These are phyloP conservation scores for Gracilaria caudata DNA, from an alignment of 23 red algal species.

Conservation along the genomic window DNA sequence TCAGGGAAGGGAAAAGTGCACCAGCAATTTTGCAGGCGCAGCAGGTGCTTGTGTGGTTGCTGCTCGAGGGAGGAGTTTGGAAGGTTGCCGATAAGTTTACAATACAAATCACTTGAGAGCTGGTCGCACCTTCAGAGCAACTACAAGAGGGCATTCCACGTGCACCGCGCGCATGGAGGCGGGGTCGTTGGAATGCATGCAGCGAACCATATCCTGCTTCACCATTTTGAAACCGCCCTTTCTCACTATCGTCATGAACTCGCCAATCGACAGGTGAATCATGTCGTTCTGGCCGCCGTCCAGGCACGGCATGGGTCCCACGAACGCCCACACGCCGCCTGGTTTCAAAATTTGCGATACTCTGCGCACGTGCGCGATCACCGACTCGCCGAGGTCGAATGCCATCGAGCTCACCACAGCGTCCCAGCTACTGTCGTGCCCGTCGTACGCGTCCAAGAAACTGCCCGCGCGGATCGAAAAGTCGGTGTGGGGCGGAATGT, in stretches of 20 bases:
- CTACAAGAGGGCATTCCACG: conserved; percentile 58
- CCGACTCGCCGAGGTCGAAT: conserved; percentile 68
- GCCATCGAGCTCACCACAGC: conserved; percentile 74
- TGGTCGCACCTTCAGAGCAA: conserved; percentile 73
- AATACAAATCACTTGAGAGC: conserved; percentile 9
- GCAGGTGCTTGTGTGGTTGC: too few species aligned
- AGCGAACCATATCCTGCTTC: conserved; percentile 34
- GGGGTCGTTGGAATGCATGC: conserved; percentile 50
- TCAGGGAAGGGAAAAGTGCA: too few species aligned
- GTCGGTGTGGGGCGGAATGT: conserved; percentile 58
- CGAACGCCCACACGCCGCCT: conserved; percentile 69
- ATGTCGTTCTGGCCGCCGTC: conserved; percentile 46
- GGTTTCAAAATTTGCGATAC: conserved; percentile 74
- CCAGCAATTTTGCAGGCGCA: too few species aligned
- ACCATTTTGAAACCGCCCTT: conserved; percentile 72
- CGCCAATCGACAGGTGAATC: conserved; percentile 60
- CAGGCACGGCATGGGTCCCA: conserved; percentile 62
- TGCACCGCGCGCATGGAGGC: conserved; percentile 34
- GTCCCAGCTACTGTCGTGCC: conserved; percentile 72
- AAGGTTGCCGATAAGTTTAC: not conserved
- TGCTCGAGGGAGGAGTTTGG: too few species aligned
- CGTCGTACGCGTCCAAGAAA: conserved; percentile 80
- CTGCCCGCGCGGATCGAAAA: conserved; percentile 80
- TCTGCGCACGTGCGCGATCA: conserved; percentile 45
- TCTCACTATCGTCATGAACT: conserved; percentile 65